These are phyloP conservation scores for Copromyces sp. DNA, from an alignment of 495 filamentous ascomycete species.

Conservation along the genomic window DNA sequence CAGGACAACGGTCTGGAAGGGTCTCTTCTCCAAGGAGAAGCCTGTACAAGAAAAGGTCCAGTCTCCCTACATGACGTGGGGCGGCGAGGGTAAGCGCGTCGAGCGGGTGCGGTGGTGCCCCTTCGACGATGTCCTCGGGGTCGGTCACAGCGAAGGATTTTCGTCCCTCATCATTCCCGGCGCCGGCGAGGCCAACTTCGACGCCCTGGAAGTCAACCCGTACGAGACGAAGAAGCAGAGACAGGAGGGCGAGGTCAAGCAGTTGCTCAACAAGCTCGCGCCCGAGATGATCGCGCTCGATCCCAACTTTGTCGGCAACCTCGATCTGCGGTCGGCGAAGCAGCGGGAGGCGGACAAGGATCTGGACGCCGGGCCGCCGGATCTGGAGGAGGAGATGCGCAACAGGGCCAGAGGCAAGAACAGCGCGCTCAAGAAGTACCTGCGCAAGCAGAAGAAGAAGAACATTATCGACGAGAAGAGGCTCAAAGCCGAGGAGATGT, in stretches of 20 bases:
- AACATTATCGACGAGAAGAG: slow-evolving; percentile 90
- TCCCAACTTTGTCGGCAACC: slow-evolving; percentile 76
- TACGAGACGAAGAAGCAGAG: slow-evolving; percentile 90
- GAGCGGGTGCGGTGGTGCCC: slow-evolving; percentile 86
- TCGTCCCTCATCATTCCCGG: slow-evolving; percentile 83
- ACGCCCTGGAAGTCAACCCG: slow-evolving; percentile 88
- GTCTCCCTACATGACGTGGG: slow-evolving; percentile 88
- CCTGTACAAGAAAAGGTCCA: slow-evolving; percentile 67
- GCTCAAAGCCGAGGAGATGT: slow-evolving; percentile 45
- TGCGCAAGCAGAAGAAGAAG: slow-evolving; percentile 78
- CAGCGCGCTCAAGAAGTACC: slow-evolving; percentile 70
- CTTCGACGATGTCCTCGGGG: slow-evolving; percentile 83
- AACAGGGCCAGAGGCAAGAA: slow-evolving; percentile 87
- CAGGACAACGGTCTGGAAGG: slow-evolving; percentile 78
- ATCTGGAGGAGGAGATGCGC: slow-evolving; percentile 56
- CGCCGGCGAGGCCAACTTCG: slow-evolving; percentile 92
- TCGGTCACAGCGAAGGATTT: slow-evolving; percentile 79
- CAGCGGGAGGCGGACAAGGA: slow-evolving; percentile 64
- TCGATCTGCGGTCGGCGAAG: slow-evolving; percentile 67
- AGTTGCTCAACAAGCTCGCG: slow-evolving; percentile 82
- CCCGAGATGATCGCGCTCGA: slow-evolving; percentile 96
- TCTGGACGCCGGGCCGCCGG: slow-evolving; percentile 60
- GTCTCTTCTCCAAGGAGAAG: slow-evolving; percentile 61
- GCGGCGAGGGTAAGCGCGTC: slow-evolving; percentile 71
- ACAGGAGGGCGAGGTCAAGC: slow-evolving; percentile 84